Base-by-base conservation (phyloP, 345 rosid species). In the Citrus reticulata region DNA sequence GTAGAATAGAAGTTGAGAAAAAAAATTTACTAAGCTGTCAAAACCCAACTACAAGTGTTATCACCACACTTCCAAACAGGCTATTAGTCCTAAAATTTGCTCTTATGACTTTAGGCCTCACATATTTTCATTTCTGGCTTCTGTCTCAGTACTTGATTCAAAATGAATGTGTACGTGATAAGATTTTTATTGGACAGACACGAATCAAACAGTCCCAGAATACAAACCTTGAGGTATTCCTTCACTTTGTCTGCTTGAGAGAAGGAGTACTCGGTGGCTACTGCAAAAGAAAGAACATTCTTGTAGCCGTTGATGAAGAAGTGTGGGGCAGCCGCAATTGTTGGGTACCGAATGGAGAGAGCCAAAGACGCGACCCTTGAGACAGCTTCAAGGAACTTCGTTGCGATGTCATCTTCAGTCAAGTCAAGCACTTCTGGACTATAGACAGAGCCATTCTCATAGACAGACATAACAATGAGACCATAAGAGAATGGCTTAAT, bases 401-500 rank as follows among this genome's bases (percentile, higher is more conserved):
- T 88, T 42, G 90, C 20, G 4, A 92, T 89, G 79, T 93, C 94
- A 64, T 90, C 97, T 60, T 93, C 99, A 0, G 97, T 91, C 59
- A 95, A 90, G 75, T 92, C 82, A 11, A 95, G 96, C 62, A 92
- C 97, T 78, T 90, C 91, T 7, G 97, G 99, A 86, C 86, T 88
- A 86, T 90, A 95, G 65, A 93, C 98, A 0, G 95, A 89, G 29
- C 98, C 99, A 42, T 84, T 90, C 58, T 95, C 98, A 29, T 93
- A 93, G 55, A 90, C 98, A 30, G 90, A 82, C 83, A 76, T 64
- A 27, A 95, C 94, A 25, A 91, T 32, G 0, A 93, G 97, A 84
- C 99, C 96, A 49, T 93, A 95, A 1, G 97, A 93, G 87, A 95
- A 95, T 1, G 98, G 99, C 84, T 95, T 90, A 55, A 95, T 89